Base-by-base conservation (phyloP, 1,139 yeast genomes). In the Meyerozyma smithsonii region DNA sequence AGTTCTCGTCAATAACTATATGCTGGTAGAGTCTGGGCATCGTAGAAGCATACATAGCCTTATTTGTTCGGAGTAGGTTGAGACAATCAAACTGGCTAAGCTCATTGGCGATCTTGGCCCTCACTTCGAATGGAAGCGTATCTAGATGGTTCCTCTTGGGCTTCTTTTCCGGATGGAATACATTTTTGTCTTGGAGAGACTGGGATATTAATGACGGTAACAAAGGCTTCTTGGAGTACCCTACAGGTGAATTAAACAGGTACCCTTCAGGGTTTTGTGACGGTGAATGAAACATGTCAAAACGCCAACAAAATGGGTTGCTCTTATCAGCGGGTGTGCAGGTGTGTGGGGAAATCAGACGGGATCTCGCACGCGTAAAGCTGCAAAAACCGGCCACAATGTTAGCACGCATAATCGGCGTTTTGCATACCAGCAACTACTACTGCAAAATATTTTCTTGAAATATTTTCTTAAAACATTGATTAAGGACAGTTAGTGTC, bases 81-180 rank as follows among this genome's bases (percentile, higher is more conserved):
- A 71, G 46, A 25, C 69, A 56, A 43, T 70, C 78, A 40, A 64
- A 60, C 47, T 74, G 80, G 12, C 67, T 55, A 20, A 74, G 49
- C n/a, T 58, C 44, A 24, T 57, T 52, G 6, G 69, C 58, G 4
- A 74, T 61, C 17, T 45, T 39, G 12, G 52, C 38, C 14, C 66
- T 50, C 15, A 73, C 51, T 44, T 74, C 80, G 23, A 54, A 46
- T 1, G 79, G 78, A 10, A 69, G 54, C 25, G 39, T 42, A 21
- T 53, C 56, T n/a, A 62, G 44, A 2, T 54, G 36, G 16, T 39
- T 34, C 24, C 36, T 32, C 11, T 21, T 21, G 16, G 38, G 36
- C 10, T 21, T 30, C 11, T 4, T 24, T 8, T 28, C 7, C 26
- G n/a, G 26, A 12, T 26, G 14, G n/a, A 23, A 3, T 23, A 11